phyloP scores from a whole-genome alignment of 257 asterid species.

The Fraxinus pennsylvanica region DNA sequence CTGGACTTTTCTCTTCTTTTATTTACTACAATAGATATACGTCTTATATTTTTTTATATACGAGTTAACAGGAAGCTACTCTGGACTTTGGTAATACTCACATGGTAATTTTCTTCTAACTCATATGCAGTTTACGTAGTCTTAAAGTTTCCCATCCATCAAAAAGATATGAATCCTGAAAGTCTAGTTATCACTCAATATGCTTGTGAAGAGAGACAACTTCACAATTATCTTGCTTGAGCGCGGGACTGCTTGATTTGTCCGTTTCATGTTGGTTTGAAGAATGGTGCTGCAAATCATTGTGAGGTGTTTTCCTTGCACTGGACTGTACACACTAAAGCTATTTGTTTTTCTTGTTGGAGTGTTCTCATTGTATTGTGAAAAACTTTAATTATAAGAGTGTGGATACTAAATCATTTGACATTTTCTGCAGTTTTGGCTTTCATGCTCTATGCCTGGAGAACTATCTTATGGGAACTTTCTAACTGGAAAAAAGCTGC shows the following conservation, averaged over 20 bases:
- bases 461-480: slow-evolving; percentile 89
- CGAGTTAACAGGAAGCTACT: neutral
- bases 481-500: slow-evolving; percentile 61
- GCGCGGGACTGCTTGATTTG: neutral
- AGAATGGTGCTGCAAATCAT: neutral
- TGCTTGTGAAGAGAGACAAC: neutral
- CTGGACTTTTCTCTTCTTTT: no score
- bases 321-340: neutral
- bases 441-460: slow-evolving; percentile 72
- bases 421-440: slow-evolving; percentile 54
- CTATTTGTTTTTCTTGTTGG: neutral
- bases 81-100: neutral
- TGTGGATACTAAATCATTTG: slow-evolving; percentile 5
- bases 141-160: neutral
- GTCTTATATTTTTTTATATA: neutral
- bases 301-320: neutral
- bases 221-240: neutral
- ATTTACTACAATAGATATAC: no score
- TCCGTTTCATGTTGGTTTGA: neutral
- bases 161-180: neutral
- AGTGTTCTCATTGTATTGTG: slow-evolving; percentile 3
- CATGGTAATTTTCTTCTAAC: neutral
- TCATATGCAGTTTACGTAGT: neutral
- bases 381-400: neutral
- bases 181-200: neutral